These are phyloP conservation scores for Dinochytrium kinnereticum DNA, from an alignment of 371 early-diverging fungal genomes.

Conservation along the genomic window DNA sequence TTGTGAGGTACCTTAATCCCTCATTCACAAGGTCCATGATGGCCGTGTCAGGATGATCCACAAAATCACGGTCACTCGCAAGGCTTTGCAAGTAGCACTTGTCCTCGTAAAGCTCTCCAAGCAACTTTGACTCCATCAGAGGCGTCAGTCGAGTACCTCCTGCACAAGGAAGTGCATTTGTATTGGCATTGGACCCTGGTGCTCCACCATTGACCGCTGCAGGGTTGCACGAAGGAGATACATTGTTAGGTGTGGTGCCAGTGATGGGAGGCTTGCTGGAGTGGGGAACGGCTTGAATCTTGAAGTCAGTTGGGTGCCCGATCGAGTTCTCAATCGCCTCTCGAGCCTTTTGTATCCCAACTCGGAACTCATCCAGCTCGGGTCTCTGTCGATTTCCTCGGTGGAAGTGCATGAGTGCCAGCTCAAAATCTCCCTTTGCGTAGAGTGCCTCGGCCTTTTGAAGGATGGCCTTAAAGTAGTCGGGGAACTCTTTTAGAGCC, in stretches of 20 bases:
- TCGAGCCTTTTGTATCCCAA: constrained; percentile 56
- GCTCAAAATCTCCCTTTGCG: constrained; percentile 60
- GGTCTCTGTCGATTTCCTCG: constrained; percentile 57
- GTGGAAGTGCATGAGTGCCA: constrained; percentile 59
- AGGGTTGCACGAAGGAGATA: neutral
- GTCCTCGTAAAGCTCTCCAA: constrained; percentile 60
- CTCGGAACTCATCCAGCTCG: constrained; percentile 56
- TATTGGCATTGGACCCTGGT: neutral
- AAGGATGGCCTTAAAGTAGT: constrained; percentile 52
- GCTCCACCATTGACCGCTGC: neutral
- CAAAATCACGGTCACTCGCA: constrained; percentile 49
- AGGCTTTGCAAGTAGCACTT: constrained; percentile 52
- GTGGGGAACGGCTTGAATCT: constrained; percentile 27
- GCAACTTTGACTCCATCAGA: constrained; percentile 48
- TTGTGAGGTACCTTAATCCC: constrained; percentile 52
- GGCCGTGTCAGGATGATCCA: constrained; percentile 47
- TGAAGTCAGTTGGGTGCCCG: constrained; percentile 42
- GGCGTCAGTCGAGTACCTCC: constrained; percentile 21
- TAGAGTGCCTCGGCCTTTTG: constrained; percentile 62
- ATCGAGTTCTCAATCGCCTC: constrained; percentile 64
- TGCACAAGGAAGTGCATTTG: neutral
- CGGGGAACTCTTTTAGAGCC: constrained; percentile 46
- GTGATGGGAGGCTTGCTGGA: neutral
- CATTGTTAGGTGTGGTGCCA: neutral
- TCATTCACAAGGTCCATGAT: constrained; percentile 47